Conservation (phyloP, 2,329 filamentous ascomycete species). For the Phaeosphaeriaceae sp. region DNA sequence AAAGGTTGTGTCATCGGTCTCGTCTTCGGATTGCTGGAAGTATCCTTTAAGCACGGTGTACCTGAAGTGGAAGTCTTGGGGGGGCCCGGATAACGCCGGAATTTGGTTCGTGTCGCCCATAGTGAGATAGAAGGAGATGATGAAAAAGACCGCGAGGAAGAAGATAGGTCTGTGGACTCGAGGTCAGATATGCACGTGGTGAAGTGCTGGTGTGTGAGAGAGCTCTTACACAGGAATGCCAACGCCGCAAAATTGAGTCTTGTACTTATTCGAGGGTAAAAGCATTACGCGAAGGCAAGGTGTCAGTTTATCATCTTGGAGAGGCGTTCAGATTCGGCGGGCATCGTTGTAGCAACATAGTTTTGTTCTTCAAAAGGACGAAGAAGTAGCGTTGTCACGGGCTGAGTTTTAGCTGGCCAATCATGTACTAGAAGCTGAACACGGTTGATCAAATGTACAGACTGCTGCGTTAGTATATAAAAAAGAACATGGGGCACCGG, state of each 20-base stretch:
- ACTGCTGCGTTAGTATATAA: too few species aligned
- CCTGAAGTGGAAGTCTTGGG: conserved; percentile 55
- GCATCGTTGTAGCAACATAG: not conserved
- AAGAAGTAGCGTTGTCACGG: conserved; percentile 4
- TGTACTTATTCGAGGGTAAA: conserved; percentile 1
- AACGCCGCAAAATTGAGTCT: conserved; percentile 9
- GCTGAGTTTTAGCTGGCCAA: conserved; percentile 12
- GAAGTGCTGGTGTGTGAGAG: too few species aligned
- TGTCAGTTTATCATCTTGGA: conserved; percentile 10
- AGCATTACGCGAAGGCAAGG: conserved; percentile 9
- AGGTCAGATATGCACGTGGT: not conserved
- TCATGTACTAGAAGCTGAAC: conserved; percentile 3
- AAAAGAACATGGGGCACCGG: too few species aligned
- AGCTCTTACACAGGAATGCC: conserved; percentile 12
- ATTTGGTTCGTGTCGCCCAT: conserved; percentile 6
- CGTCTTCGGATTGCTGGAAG: conserved; percentile 69
- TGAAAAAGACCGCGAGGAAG: conserved; percentile 12
- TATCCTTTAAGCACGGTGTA: conserved; percentile 68
- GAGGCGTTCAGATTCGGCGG: not conserved
- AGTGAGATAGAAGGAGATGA: conserved; percentile 16
- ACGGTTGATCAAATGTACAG: not conserved
- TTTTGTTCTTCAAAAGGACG: not conserved
- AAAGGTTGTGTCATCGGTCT: conserved; percentile 64
- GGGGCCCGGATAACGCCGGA: conserved; percentile 7
- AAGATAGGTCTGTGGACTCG: conserved; percentile 19